These are phyloP conservation scores for Xerocomellus intermedius DNA, from an alignment of 768 basidiomycete species.

Conservation along the genomic window DNA sequence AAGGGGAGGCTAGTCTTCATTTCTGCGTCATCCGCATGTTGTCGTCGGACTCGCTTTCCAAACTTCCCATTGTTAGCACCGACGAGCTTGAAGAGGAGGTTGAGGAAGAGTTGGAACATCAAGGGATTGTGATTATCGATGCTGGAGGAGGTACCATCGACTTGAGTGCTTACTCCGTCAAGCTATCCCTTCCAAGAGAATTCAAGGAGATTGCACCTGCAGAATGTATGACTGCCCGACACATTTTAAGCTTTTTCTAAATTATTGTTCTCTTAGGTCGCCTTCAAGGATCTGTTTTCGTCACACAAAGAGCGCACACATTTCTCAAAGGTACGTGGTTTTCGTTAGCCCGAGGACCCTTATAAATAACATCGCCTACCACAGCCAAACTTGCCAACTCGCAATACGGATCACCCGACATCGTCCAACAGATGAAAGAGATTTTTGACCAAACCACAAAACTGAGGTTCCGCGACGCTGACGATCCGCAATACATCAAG, in stretches of 20 bases:
- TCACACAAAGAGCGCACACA: conserved; percentile 28
- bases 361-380: neutral
- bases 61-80: neutral
- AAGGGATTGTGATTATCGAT: conserved; percentile 40
- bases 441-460: conserved; percentile 37
- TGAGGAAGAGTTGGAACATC: conserved; percentile 5
- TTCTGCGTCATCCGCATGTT: conserved; percentile 44
- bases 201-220: conserved; percentile 37
- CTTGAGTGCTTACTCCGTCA: conserved; percentile 37
- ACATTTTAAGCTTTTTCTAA: neutral
- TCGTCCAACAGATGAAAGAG: conserved; percentile 31
- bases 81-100: neutral
- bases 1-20: conserved; percentile 28
- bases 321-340: conserved; percentile 27
- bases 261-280: conserved; percentile 25
- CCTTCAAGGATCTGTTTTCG: conserved; percentile 38
- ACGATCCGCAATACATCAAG: conserved; percentile 37
- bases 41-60: conserved; percentile 16
- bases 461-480: conserved; percentile 37
- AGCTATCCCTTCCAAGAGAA: conserved; percentile 13
- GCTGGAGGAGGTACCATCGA: conserved; percentile 26
- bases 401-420: conserved; percentile 22
- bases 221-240: conserved; percentile 22
- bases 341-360: neutral
- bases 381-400: conserved; percentile 30